Evolutionary conservation across 2,329 filamentous ascomycete species (phyloP).

Genomic region (Sarocladium strictum): DNA sequence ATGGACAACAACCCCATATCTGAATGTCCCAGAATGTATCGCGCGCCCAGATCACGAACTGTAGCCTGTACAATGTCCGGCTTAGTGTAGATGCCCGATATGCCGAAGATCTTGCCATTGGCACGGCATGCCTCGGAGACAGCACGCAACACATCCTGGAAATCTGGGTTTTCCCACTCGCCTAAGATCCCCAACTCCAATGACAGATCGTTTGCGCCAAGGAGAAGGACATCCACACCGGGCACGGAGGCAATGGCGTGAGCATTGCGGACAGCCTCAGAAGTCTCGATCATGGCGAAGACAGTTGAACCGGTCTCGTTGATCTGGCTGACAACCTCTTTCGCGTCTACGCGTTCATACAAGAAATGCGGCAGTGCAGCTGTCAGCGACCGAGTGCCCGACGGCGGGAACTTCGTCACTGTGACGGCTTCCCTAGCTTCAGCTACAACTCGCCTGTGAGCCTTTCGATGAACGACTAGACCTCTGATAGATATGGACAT

Average conservation of each 20-base stretch:
- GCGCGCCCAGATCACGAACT: neutral
- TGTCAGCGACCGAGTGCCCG: constrained; percentile 16
- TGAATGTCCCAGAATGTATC: neutral
- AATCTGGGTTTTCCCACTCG: constrained; percentile 12
- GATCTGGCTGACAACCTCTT: constrained; percentile 11
- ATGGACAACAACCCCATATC: neutral
- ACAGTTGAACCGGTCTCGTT: constrained; percentile 15
- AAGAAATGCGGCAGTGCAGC: constrained; percentile 15
- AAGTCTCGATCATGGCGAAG: constrained; percentile 17
- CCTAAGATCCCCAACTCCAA: constrained; percentile 17
- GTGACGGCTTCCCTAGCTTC: constrained; percentile 15
- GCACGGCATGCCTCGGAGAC: constrained; percentile 15
- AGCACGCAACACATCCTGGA: constrained; percentile 13
- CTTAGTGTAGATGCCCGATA: constrained; percentile 18
- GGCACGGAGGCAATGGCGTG: constrained; percentile 20
- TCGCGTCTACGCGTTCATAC: constrained; percentile 9
- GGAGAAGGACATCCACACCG: constrained; percentile 20
- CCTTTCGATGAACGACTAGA: neutral
- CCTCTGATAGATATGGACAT: neutral
- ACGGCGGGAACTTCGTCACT: constrained; percentile 16
- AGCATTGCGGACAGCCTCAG: constrained; percentile 15
- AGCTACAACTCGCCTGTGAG: constrained; percentile 1
- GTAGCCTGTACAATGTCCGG: neutral
- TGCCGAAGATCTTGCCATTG: constrained; percentile 17
- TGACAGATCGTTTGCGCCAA: constrained; percentile 22